Evolutionary conservation across 306 rosid genomes (phyloP).

Genomic region (Hippophae tibetana): DNA sequence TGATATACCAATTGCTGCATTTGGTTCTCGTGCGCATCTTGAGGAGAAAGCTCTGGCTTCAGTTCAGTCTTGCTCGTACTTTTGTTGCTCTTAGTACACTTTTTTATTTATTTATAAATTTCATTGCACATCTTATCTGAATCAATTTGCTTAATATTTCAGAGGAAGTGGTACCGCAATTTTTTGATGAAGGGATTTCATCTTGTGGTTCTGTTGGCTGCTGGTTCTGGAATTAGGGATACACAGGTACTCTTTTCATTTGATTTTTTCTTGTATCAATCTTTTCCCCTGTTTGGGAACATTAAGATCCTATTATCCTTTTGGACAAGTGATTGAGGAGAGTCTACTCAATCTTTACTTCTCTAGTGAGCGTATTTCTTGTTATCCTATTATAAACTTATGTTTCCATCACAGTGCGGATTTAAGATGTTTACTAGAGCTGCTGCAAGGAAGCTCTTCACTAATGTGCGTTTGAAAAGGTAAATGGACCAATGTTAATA

Average conservation of each 20-base stretch:
- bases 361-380: background rate
- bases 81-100: constrained; percentile 1
- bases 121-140: constrained; percentile 15
- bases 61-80: constrained; percentile 41
- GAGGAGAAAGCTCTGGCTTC: constrained; percentile 90
- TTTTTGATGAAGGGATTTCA: constrained; percentile 97
- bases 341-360: constrained; percentile 6
- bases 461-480: constrained; percentile 79
- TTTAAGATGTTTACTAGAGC: constrained; percentile 95
- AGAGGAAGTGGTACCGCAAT: constrained; percentile 94
- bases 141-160: constrained; percentile 27
- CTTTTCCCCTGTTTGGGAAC: constrained; percentile 11
- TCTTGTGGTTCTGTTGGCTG: constrained; percentile 87
- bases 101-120: constrained; percentile 4
- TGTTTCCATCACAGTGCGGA: constrained; percentile 63
- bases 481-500: constrained; percentile 15
- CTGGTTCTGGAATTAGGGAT: constrained; percentile 95
- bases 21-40: constrained; percentile 96
- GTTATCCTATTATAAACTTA: constrained; percentile 19
- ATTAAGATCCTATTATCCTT: background rate
- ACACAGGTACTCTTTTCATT: constrained; percentile 52
- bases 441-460: constrained; percentile 85
- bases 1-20: constrained; percentile 71
- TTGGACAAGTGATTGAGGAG: background rate
- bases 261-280: constrained; percentile 2